Evolutionary conservation across 352 stramenopile genomes (phyloP).

Genomic region (Phytophthora constricta): DNA sequence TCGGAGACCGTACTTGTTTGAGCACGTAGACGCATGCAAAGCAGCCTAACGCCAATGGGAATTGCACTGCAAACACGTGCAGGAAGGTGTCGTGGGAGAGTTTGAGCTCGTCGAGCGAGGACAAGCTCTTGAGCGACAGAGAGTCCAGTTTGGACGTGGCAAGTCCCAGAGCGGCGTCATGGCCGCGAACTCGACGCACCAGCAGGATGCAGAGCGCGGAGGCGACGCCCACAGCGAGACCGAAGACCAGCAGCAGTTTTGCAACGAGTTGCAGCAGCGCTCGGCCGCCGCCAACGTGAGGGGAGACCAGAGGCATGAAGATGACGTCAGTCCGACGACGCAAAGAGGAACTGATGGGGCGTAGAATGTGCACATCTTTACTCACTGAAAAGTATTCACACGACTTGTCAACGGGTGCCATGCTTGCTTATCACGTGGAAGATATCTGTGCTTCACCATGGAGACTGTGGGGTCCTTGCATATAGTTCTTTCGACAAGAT

Average conservation of each 20-base stretch:
- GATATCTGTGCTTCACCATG: no score
- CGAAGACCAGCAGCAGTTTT: slow-evolving; percentile 63
- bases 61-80: slow-evolving; percentile 66
- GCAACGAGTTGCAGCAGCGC: slow-evolving; percentile 28
- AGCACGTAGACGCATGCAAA: slow-evolving; percentile 81
- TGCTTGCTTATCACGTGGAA: no score
- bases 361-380: background rate
- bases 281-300: slow-evolving; percentile 12
- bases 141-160: slow-evolving; percentile 56
- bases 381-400: background rate
- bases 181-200: slow-evolving; percentile 53
- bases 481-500: no score
- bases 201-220: slow-evolving; percentile 49
- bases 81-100: slow-evolving; percentile 63
- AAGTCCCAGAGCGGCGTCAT: slow-evolving; percentile 47
- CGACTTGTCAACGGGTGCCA: no score
- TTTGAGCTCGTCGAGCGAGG: slow-evolving; percentile 67
- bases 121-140: slow-evolving; percentile 65
- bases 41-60: slow-evolving; percentile 68
- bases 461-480: no score
- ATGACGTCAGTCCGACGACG: background rate
- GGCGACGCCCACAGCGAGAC: slow-evolving; percentile 33
- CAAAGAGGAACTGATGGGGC: background rate
- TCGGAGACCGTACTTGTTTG: slow-evolving; percentile 64
- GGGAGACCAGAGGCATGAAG: slow-evolving; percentile 3